Percentiles rank a stretch among this genome's conserved stretches.
Evolutionary conservation across 108 stramenopile genomes (phyloP).

Genomic region (Schizochytrium sp.): DNA sequence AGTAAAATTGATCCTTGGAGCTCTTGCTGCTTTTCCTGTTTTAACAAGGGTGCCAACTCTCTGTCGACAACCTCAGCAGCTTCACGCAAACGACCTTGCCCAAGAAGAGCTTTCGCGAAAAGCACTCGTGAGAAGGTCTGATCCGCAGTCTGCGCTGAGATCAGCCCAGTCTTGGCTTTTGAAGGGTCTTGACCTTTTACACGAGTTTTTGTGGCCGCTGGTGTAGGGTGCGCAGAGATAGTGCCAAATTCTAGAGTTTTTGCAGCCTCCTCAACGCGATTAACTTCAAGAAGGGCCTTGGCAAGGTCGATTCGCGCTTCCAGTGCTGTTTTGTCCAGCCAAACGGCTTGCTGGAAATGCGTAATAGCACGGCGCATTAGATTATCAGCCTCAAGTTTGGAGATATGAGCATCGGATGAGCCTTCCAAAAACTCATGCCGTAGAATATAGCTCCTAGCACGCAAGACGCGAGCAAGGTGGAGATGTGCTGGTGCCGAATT

Average conservation of each 20-base stretch:
- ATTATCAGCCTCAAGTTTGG: not conserved
- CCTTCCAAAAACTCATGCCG: slow-evolving; percentile 1
- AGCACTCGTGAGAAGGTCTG: too few relatives aligned
- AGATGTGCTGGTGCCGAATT: not conserved
- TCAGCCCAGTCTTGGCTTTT: too few relatives aligned
- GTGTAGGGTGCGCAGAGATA: too few relatives aligned
- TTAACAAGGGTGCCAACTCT: not conserved
- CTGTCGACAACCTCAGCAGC: not conserved
- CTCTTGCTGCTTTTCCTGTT: not conserved
- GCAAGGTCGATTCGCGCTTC: slow-evolving; percentile 31
- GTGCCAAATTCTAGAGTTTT: too few relatives aligned
- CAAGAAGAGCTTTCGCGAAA: too few relatives aligned
- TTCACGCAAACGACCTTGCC: not conserved
- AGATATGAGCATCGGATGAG: not conserved
- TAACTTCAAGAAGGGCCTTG: not conserved
- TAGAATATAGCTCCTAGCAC: not conserved
- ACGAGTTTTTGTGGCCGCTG: too few relatives aligned
- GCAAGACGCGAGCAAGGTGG: not conserved
- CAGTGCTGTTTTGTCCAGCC: not conserved
- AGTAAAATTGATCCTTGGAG: not conserved
- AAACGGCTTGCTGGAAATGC: slow-evolving; percentile 41
- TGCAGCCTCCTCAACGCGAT: not conserved
- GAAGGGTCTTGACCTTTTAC: too few relatives aligned
- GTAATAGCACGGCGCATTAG: slow-evolving; percentile 36
- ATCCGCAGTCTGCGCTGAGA: too few relatives aligned